Base-by-base conservation (phyloP, 768 basidiomycete species). In the Lentinula raphanica region DNA sequence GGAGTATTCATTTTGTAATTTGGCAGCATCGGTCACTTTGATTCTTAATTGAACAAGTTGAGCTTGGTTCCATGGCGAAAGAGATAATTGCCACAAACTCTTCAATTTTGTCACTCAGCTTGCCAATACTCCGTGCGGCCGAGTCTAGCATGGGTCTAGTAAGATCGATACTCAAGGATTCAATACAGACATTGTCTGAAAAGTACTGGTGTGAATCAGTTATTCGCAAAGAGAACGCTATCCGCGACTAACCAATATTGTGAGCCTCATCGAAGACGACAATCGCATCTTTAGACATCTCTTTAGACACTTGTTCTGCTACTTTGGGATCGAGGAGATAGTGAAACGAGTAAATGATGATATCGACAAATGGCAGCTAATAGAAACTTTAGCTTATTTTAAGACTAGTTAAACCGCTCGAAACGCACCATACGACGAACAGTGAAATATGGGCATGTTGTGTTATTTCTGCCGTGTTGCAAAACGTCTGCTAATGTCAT, bases 181-280 rank as follows among this genome's bases (percentile, higher is more conserved):
- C 97, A 67, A 99, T 96, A 72, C 97, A 99, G 46, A 99, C 97
- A 69, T 99, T 99, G 68, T 99, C 96, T 98, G 63, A 23, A 25
- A 32, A 42, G 21, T 42, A 66, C 13, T 56, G 59, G 42, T 40
- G 23, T 48, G 13, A 48, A 7, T 48, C 19, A 42, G 2, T 49
- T 31, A 2, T 23, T 17, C 25, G 12, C 11, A 25, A 35, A 40
- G 25, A 21, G 39, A 32, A 53, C 54, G 32, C 56, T 38, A 38
- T 54, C 50, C 55, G 57, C 17, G 27, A 62, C 79, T 58, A 64
- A 94, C 95, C 95, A 53, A 99, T 99, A 69, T 99, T 99, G 72
- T 99, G 97, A 15, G 97, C 97, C 69, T 99, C 97, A 67, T 99
- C 97, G 66, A 99, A 99, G 1, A 99, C 97, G 38, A 99, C 94